Evolutionary conservation across 225 moss, liverwort and hornwort genomes (phyloP), one percentile per base, ranked within the genome.

Genomic region (Lunularia cruciata): DNA sequence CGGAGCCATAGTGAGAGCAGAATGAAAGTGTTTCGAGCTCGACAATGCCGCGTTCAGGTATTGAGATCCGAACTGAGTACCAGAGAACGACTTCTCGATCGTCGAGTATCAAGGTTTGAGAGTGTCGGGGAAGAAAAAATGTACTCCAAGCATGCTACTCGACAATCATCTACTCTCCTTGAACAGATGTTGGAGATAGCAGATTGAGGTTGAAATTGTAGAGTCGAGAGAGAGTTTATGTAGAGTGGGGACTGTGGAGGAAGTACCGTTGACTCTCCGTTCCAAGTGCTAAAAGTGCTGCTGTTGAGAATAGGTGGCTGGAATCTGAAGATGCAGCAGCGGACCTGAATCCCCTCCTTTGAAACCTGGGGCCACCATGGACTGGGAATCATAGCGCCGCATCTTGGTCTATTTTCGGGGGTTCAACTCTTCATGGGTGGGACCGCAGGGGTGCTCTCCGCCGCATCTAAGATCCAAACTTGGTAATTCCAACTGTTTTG

Each of bases 341-440:
- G 30, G 30, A n/a, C 34, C 61, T 61, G 39, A 40, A 40, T 40
- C 39, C 54, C 11, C 6, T 10, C 54, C 3, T 26, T 57, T 14
- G 33, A 33, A n/a, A n/a, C n/a, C 33, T 57, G 32, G 33, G 57
- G 33, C 28, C 28, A 18, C 7, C 9, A 9, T 38, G 36, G 67
- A 67, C 67, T 18, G 6, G 8, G 8, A 27, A 32, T 35, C 66
- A 35, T 8, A 23, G 31, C 30, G 28, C 52, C 26, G 53, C 30
- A 64, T 28, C 46, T 52, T 11, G 35, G 51, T 52, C 51, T 53
- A 67, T 34, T 37, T 67, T 67, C 51, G 36, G 51, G 26, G 23
- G 34, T 67, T 34, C 35, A 27, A 63, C 48, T 34, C 19, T 51
- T 40, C 40, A 40, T 40, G 40, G 8, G 40, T n/a, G 36, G 35